These are phyloP conservation scores for Albizia julibrissin DNA, from an alignment of 306 rosid genomes.

Conservation along the genomic window DNA sequence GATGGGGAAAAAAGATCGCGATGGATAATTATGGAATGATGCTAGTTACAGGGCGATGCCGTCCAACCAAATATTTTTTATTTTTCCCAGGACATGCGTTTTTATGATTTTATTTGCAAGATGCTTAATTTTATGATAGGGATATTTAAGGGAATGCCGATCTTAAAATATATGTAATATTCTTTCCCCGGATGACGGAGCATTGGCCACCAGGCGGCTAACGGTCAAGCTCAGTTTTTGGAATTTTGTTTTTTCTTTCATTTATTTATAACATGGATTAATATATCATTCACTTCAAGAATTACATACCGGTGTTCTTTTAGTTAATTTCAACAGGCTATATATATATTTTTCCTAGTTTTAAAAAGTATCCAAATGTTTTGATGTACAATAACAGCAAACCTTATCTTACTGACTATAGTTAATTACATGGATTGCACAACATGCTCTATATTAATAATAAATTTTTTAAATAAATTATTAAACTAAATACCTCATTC, in stretches of 20 bases:
- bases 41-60: not conserved
- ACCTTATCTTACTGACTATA: too few species aligned
- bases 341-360: too few species aligned
- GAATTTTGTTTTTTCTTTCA: not conserved
- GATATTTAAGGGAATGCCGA: not conserved
- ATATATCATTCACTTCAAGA: too few species aligned
- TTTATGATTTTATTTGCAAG: not conserved
- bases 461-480: too few species aligned
- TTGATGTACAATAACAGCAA: too few species aligned
- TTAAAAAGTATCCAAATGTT: too few species aligned
- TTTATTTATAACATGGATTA: not conserved
- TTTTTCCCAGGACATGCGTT: not conserved
- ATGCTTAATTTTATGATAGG: not conserved
- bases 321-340: too few species aligned
- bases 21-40: constrained; percentile 9
- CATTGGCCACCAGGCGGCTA: not conserved
- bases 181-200: not conserved
- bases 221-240: not conserved
- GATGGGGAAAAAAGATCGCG: not conserved
- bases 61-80: not conserved
- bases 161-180: not conserved
- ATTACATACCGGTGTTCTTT: too few species aligned
- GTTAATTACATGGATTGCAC: too few species aligned
- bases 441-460: too few species aligned
- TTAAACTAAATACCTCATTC: too few species aligned